phyloP scores from a whole-genome alignment of 306 rosid species.

The Lathyrus sativus region DNA sequence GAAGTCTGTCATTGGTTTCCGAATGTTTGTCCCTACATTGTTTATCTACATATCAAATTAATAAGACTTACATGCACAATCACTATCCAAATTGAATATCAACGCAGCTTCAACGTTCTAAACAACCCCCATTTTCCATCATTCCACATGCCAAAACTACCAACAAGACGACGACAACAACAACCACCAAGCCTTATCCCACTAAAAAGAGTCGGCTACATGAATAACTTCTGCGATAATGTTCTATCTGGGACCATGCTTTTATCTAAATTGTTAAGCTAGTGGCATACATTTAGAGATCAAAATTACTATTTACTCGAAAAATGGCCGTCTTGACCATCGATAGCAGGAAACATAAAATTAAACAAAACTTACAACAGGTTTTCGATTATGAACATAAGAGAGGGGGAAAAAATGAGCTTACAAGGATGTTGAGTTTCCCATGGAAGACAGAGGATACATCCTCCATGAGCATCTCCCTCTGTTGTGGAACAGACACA shows the following conservation, averaged over 20 bases:
- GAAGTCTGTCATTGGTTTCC: constrained; percentile 68
- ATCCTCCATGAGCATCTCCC: constrained; percentile 56
- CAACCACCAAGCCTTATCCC: too few species aligned
- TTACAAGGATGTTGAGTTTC: constrained; percentile 78
- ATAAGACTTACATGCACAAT: background rate
- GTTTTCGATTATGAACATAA: constrained; percentile 17
- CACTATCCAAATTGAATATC: constrained; percentile 2
- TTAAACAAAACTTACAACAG: background rate
- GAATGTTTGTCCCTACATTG: constrained; percentile 76
- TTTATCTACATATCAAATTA: constrained; percentile 46
- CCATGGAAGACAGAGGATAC: constrained; percentile 63
- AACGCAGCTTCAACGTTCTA: background rate
- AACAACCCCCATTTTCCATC: background rate
- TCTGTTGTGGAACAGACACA: constrained; percentile 57
- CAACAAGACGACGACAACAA: too few species aligned
- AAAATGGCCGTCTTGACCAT: background rate
- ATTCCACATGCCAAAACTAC: background rate
- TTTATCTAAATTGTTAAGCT: too few species aligned
- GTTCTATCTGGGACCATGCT: too few species aligned
- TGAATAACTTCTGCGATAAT: too few species aligned
- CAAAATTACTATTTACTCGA: too few species aligned
- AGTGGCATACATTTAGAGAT: too few species aligned
- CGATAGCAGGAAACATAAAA: background rate
- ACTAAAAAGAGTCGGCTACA: too few species aligned
- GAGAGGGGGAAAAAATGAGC: constrained; percentile 17